Evolutionary conservation across 805 yeast genomes (phyloP).

Genomic region (Starmerella etchellsii): DNA sequence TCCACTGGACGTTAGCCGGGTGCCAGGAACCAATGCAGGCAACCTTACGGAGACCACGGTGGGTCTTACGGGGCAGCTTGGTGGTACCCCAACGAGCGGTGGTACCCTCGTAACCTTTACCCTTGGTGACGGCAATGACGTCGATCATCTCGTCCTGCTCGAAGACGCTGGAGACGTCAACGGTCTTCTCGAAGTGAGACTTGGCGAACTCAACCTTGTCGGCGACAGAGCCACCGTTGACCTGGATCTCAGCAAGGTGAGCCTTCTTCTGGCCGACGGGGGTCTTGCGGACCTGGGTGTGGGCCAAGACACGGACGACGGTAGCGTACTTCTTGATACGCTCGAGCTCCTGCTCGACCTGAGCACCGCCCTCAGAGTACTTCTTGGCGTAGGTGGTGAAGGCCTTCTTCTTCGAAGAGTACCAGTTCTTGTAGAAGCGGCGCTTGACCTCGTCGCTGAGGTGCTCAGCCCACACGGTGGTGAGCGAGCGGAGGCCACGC

Average conservation of each 20-base stretch:
- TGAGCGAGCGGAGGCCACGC: constrained; percentile 98
- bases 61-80: constrained; percentile 99
- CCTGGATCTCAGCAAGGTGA: constrained; percentile 98
- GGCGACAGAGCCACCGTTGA: constrained; percentile 97
- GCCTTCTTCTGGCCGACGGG: constrained; percentile 99
- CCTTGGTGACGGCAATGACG: constrained; percentile 98
- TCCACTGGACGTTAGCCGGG: constrained; percentile 99
- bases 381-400: constrained; percentile 99
- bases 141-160: constrained; percentile 99
- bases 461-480: constrained; percentile 99
- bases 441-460: constrained; percentile 98
- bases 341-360: constrained; percentile 90
- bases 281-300: constrained; percentile 98
- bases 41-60: constrained; percentile 99
- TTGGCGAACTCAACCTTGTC: constrained; percentile 98
- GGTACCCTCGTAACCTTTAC: constrained; percentile 99
- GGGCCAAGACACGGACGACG: constrained; percentile 97
- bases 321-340: constrained; percentile 97
- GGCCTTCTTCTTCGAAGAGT: constrained; percentile 99
- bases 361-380: constrained; percentile 83
- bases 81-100: constrained; percentile 99
- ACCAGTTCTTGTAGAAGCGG: constrained; percentile 99
- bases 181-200: constrained; percentile 98
- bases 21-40: constrained; percentile 99
- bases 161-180: constrained; percentile 86